phyloP scores from a whole-genome alignment of 2,329 filamentous ascomycete genomes.

The Simplicillium sp. region DNA sequence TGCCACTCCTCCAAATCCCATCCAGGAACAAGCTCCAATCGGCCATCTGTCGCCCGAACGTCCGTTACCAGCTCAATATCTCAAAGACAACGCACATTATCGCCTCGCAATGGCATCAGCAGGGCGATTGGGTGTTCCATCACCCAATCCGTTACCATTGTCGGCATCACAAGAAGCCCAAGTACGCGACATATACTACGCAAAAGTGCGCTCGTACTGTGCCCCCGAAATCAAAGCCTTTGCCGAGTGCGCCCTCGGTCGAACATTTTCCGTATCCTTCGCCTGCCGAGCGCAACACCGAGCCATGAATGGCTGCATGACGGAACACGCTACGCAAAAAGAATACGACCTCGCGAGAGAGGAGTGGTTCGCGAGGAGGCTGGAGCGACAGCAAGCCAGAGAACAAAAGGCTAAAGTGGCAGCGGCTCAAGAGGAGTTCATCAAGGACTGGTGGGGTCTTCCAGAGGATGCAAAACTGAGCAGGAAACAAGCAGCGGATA shows the following conservation, averaged over 20 bases:
- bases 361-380: slow-evolving; percentile 80
- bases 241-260: slow-evolving; percentile 76
- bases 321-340: slow-evolving; percentile 69
- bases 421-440: slow-evolving; percentile 53
- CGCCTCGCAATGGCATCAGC: slow-evolving; percentile 13
- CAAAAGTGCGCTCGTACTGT: slow-evolving; percentile 67
- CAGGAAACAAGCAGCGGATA: slow-evolving; percentile 40
- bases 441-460: slow-evolving; percentile 59
- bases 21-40: no score
- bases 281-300: slow-evolving; percentile 71
- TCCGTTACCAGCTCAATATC: no score
- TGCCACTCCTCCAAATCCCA: no score
- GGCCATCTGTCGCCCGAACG: no score
- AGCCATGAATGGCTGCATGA: slow-evolving; percentile 92
- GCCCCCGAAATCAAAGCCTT: slow-evolving; percentile 84
- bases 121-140: slow-evolving; percentile 37
- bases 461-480: slow-evolving; percentile 45
- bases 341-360: slow-evolving; percentile 83
- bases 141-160: slow-evolving; percentile 72
- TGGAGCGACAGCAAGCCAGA: slow-evolving; percentile 59
- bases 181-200: slow-evolving; percentile 72
- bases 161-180: slow-evolving; percentile 74
- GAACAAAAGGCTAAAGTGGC: slow-evolving; percentile 53
- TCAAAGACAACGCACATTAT: no score
- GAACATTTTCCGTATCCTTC: slow-evolving; percentile 82